Conservation (phyloP, 768 basidiomycete species). For the Lactifluus volemus region DNA sequence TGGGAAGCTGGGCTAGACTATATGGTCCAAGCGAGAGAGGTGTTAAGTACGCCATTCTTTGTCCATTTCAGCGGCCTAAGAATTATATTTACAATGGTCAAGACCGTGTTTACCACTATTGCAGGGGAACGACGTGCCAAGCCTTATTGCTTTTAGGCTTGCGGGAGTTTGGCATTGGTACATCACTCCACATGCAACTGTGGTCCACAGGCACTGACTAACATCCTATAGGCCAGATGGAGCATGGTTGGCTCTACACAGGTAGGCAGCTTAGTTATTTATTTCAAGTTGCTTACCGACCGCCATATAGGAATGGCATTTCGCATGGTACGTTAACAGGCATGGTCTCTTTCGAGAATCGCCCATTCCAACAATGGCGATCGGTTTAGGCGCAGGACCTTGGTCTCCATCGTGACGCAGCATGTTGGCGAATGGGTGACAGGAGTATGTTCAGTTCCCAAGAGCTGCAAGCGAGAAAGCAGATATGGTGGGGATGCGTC, state of each 20-base stretch:
- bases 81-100: neutral
- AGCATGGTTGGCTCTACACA: constrained; percentile 79
- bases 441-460: constrained; percentile 47
- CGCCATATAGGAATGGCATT: constrained; percentile 52
- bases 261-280: constrained; percentile 33
- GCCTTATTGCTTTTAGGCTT: constrained; percentile 71
- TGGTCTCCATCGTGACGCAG: constrained; percentile 71
- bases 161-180: constrained; percentile 79
- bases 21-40: constrained; percentile 48
- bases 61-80: too few relatives aligned
- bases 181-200: constrained; percentile 15
- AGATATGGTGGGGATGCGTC: constrained; percentile 76
- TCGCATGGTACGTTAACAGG: constrained; percentile 46
- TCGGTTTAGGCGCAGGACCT: constrained; percentile 60
- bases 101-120: constrained; percentile 60
- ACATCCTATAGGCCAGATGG: constrained; percentile 45
- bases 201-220: neutral
- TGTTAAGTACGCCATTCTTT: constrained; percentile 45
- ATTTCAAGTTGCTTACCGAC: neutral
- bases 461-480: constrained; percentile 63
- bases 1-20: constrained; percentile 65
- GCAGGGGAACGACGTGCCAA: constrained; percentile 70
- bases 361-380: constrained; percentile 6
- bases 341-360: neutral
- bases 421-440: constrained; percentile 61